Conservation (phyloP, 2,329 filamentous ascomycete species). For the Graphilbum ipis-grandicollis region DNA sequence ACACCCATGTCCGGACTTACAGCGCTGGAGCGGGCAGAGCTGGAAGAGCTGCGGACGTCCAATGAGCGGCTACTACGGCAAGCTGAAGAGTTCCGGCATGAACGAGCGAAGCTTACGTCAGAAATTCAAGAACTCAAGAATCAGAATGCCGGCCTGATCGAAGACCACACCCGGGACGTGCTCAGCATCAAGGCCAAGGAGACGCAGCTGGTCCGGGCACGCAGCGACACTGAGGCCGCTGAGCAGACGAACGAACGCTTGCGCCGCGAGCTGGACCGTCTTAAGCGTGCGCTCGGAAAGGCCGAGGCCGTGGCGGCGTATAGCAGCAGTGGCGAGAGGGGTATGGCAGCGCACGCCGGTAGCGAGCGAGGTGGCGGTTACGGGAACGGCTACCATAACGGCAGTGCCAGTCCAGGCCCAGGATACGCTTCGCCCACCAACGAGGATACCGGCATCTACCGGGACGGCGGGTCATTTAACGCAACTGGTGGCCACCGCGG, state of each 20-base stretch:
- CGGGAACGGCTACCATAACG: slow-evolving; percentile 5
- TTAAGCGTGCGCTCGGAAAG: slow-evolving; percentile 69
- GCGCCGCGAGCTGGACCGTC: slow-evolving; percentile 72
- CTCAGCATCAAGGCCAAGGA: slow-evolving; percentile 97
- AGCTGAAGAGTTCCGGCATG: slow-evolving; percentile 65
- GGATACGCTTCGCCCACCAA: slow-evolving; percentile 31
- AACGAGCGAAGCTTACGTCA: slow-evolving; percentile 64
- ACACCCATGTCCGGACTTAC: slow-evolving; percentile 48
- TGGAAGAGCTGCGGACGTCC: slow-evolving; percentile 72
- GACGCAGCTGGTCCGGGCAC: slow-evolving; percentile 82
- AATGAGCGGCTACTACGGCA: slow-evolving; percentile 63
- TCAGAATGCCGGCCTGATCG: slow-evolving; percentile 89
- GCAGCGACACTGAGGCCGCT: slow-evolving; percentile 76
- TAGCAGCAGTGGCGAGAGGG: slow-evolving; percentile 9
- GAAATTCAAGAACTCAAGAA: slow-evolving; percentile 92
- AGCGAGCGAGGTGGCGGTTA: no score
- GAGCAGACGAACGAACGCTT: slow-evolving; percentile 75
- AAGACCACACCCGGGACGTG: slow-evolving; percentile 90
- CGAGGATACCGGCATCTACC: slow-evolving; percentile 44
- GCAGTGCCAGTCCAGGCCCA: slow-evolving; percentile 13
- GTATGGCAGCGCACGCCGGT: background rate
- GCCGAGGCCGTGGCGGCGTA: slow-evolving; percentile 25
- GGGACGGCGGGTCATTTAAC: slow-evolving; percentile 30
- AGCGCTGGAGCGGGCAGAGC: slow-evolving; percentile 73
- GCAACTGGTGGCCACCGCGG: slow-evolving; percentile 15